Evolutionary conservation across 1,284 basidiomycete genomes (phyloP).

Genomic region (Rhodotorula glutinis): DNA sequence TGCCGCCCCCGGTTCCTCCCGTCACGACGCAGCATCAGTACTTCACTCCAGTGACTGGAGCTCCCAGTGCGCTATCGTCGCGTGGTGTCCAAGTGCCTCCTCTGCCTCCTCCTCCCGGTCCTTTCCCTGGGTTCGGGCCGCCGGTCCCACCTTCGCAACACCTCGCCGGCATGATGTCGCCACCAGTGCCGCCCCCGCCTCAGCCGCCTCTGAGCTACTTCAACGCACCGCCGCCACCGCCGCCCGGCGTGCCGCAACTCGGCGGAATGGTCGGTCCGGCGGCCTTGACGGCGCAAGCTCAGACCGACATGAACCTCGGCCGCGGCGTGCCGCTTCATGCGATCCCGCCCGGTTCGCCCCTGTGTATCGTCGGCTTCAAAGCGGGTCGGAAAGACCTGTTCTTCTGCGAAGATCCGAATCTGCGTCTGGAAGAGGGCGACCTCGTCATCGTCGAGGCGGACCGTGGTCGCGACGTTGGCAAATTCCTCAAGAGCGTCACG

Average conservation of each 20-base stretch:
- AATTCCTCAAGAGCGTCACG: conserved; percentile 66
- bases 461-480: conserved; percentile 57
- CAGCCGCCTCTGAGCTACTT: conserved; percentile 28
- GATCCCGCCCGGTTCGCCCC: conserved; percentile 76
- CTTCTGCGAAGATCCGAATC: conserved; percentile 68
- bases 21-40: conserved; percentile 26
- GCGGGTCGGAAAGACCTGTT: conserved; percentile 91
- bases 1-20: conserved; percentile 19
- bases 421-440: conserved; percentile 67
- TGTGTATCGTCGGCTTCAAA: conserved; percentile 97
- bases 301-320: conserved; percentile 57
- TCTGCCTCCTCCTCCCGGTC: not conserved
- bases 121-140: conserved; percentile 14
- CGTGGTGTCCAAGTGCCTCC: not conserved
- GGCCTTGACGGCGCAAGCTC: conserved; percentile 39
- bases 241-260: conserved; percentile 3
- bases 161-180: conserved; percentile 8
- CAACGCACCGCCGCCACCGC: conserved; percentile 10
- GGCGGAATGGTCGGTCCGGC: conserved; percentile 32
- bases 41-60: conserved; percentile 14
- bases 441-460: conserved; percentile 96
- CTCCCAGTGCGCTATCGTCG: conserved; percentile 5
- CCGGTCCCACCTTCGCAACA: not conserved
- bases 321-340: conserved; percentile 81
- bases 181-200: conserved; percentile 18